phyloP scores from a whole-genome alignment of 306 rosid species.

The Luffa acutangula region DNA sequence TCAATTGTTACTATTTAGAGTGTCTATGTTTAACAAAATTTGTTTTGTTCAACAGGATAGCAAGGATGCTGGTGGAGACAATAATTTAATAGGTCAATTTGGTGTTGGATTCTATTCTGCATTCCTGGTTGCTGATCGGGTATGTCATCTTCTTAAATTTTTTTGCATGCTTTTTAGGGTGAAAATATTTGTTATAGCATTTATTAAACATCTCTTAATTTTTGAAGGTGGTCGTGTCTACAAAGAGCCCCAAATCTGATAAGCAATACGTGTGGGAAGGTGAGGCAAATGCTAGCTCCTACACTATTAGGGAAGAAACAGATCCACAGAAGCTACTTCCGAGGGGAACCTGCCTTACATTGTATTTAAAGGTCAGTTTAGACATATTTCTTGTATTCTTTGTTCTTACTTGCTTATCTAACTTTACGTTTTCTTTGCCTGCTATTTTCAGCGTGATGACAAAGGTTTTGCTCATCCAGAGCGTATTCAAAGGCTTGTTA shows the following conservation, averaged over 20 bases:
- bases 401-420: background rate
- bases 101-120: slow-evolving; percentile 94
- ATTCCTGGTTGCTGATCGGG: slow-evolving; percentile 83
- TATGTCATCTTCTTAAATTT: slow-evolving; percentile 13
- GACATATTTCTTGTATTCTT: background rate
- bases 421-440: background rate
- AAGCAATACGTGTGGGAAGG: slow-evolving; percentile 96
- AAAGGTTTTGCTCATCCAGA: slow-evolving; percentile 89
- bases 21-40: background rate
- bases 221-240: slow-evolving; percentile 76
- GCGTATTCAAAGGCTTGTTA: slow-evolving; percentile 75
- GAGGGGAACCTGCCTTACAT: slow-evolving; percentile 82
- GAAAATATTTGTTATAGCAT: background rate
- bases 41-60: slow-evolving; percentile 50
- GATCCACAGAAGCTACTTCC: slow-evolving; percentile 72
- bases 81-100: slow-evolving; percentile 89
- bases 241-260: slow-evolving; percentile 83
- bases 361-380: slow-evolving; percentile 59
- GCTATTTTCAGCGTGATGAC: slow-evolving; percentile 58
- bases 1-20: background rate
- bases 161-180: too few relatives aligned
- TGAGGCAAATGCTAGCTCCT: slow-evolving; percentile 92
- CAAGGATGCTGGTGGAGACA: slow-evolving; percentile 79
- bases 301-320: slow-evolving; percentile 77
- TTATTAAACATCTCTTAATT: background rate